Conservation (phyloP, 1,284 basidiomycete genomes). For the Hemileia vastatrix region DNA sequence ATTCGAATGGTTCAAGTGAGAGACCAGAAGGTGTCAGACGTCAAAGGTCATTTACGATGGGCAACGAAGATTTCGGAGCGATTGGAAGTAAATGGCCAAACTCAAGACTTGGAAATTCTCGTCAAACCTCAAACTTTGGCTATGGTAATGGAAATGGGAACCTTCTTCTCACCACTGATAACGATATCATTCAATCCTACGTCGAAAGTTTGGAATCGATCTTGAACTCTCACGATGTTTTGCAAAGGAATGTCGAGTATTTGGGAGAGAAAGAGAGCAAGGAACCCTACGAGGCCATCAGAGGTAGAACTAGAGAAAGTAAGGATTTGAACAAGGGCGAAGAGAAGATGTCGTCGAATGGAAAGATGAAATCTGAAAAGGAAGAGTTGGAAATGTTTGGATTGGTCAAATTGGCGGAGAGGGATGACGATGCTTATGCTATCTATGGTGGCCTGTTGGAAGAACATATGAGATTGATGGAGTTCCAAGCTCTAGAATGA, state of each 20-base stretch:
- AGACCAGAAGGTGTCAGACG: not conserved
- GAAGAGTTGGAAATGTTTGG: not conserved
- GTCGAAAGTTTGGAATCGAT: not conserved
- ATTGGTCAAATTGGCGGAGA: not conserved
- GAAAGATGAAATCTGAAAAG: not conserved
- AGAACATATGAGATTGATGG: not conserved
- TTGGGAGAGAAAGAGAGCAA: not conserved
- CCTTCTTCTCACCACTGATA: not conserved
- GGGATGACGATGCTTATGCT: not conserved
- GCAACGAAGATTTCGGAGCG: not conserved
- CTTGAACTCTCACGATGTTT: not conserved
- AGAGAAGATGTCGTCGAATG: not conserved
- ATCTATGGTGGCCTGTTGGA: not conserved
- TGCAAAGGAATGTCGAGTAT: not conserved
- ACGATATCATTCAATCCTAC: not conserved
- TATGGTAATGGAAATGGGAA: not conserved
- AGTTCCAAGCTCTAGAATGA: not conserved
- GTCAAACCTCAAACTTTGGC: not conserved
- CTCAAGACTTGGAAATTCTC: not conserved
- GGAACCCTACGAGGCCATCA: not conserved
- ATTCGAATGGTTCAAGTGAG: no score
- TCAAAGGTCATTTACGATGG: not conserved
- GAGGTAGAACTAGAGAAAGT: not conserved
- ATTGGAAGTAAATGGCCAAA: not conserved
- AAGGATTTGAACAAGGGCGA: not conserved